These are phyloP conservation scores for Debaryomyces singareniensis DNA, from an alignment of 1,139 yeast genomes.

Conservation along the genomic window DNA sequence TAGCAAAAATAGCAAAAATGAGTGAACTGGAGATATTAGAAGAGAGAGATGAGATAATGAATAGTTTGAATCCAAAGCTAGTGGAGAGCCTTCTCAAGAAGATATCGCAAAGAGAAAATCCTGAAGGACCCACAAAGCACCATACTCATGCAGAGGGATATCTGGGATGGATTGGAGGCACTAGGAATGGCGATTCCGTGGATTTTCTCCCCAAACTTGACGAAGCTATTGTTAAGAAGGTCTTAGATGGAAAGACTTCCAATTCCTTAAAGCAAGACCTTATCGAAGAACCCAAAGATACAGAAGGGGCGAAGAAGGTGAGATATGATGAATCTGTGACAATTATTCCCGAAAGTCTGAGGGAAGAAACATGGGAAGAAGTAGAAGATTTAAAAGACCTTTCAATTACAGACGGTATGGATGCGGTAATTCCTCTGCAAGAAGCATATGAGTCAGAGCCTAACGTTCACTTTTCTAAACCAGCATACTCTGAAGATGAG, in stretches of 20 bases:
- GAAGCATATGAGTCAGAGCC: slow-evolving; percentile 17
- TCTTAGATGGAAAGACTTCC: too few relatives aligned
- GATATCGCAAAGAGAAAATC: slow-evolving; percentile 20
- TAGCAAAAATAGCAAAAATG: slow-evolving; percentile 58
- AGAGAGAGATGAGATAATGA: slow-evolving; percentile 63
- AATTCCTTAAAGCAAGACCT: background rate
- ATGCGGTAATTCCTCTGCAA: too few relatives aligned
- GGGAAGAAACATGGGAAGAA: slow-evolving; percentile 22
- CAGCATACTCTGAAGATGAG: slow-evolving; percentile 18
- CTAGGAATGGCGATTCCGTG: slow-evolving; percentile 30
- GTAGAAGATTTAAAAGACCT: slow-evolving; percentile 34
- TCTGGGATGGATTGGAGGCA: slow-evolving; percentile 72
- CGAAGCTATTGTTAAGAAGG: slow-evolving; percentile 31
- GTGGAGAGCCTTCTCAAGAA: slow-evolving; percentile 48
- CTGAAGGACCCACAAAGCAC: slow-evolving; percentile 12
- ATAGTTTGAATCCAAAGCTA: slow-evolving; percentile 62
- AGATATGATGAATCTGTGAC: slow-evolving; percentile 28
- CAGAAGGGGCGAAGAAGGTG: slow-evolving; percentile 25
- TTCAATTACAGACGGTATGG: slow-evolving; percentile 33
- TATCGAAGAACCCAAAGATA: slow-evolving; percentile 3
- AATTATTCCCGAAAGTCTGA: background rate
- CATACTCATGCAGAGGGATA: slow-evolving; percentile 59
- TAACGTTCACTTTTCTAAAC: slow-evolving; percentile 60
- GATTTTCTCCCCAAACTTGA: slow-evolving; percentile 30
- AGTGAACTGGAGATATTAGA: slow-evolving; percentile 55